Evolutionary conservation across 1,284 basidiomycete species (phyloP).

Genomic region (Vanrija pseudolonga): DNA sequence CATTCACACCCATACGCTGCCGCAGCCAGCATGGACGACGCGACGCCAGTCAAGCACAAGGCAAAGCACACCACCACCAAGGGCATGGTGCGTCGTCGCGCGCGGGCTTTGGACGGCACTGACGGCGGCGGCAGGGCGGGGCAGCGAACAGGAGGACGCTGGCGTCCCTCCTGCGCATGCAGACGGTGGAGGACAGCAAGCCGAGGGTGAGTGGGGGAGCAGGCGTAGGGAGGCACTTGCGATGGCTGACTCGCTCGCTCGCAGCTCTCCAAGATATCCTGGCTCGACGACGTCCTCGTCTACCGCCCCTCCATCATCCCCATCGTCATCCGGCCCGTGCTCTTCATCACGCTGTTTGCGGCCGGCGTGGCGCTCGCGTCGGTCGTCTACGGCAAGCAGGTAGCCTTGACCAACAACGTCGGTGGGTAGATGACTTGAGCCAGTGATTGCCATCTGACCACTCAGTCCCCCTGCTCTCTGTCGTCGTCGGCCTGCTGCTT

Average conservation of each 20-base stretch:
- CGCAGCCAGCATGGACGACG: too few relatives aligned
- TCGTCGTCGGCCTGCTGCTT: constrained; percentile 65
- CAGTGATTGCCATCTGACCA: not conserved
- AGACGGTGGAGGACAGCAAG: constrained; percentile 43
- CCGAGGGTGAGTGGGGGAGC: constrained; percentile 28
- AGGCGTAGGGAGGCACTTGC: too few relatives aligned
- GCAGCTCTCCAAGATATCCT: constrained; percentile 64
- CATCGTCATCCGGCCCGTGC: constrained; percentile 58
- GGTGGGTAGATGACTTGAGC: constrained; percentile 27
- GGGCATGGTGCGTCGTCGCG: too few relatives aligned
- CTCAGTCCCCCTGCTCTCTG: constrained; percentile 71
- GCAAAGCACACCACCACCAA: too few relatives aligned
- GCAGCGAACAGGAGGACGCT: constrained; percentile 35
- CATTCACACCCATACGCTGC: too few relatives aligned
- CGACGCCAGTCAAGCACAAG: too few relatives aligned
- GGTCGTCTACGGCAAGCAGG: constrained; percentile 35
- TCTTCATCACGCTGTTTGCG: constrained; percentile 75
- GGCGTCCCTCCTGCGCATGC: constrained; percentile 35
- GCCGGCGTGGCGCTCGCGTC: constrained; percentile 41
- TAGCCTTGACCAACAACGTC: constrained; percentile 45
- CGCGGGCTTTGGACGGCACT: constrained; percentile 33
- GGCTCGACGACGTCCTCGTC: constrained; percentile 80
- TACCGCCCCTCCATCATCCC: constrained; percentile 60
- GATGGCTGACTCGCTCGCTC: not conserved
- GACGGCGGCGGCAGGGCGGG: too few relatives aligned